phyloP scores from a whole-genome alignment of 2,329 filamentous ascomycete species.

The Xylaria digitata region DNA sequence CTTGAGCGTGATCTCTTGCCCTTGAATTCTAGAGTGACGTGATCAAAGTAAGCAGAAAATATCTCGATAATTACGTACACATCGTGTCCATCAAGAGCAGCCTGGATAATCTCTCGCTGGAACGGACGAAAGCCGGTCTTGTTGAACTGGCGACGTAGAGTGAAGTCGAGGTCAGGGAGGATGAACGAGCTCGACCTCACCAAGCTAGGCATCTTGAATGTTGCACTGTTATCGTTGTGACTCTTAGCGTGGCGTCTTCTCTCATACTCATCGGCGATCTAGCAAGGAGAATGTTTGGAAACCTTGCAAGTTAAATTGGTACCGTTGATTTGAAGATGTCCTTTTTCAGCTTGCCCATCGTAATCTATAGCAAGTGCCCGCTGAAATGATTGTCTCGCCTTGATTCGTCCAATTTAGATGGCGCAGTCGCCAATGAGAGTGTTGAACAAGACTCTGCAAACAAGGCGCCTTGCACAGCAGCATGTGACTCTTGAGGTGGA shows the following conservation, averaged over 20 bases:
- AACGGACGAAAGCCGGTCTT: slow-evolving; percentile 73
- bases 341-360: not conserved
- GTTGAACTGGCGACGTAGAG: slow-evolving; percentile 71
- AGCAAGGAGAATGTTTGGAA: not conserved
- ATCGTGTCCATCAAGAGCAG: slow-evolving; percentile 84
- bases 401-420: not conserved
- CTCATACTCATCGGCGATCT: not conserved
- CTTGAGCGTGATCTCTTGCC: not conserved
- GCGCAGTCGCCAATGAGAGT: not conserved
- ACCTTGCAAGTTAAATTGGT: not conserved
- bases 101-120: slow-evolving; percentile 87
- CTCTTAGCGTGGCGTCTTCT: not conserved
- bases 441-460: not conserved
- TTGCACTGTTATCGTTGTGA: not conserved
- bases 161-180: slow-evolving; percentile 70
- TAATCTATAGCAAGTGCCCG: not conserved
- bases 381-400: not conserved
- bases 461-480: not conserved
- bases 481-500: not conserved
- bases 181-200: slow-evolving; percentile 49
- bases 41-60: not conserved
- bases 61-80: slow-evolving; percentile 57
- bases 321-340: not conserved
- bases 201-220: slow-evolving; percentile 47
- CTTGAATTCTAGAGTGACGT: not conserved